Percentiles rank a stretch among this genome's conserved stretches.
Conservation (phyloP, 139 green algal species). For the Closterium sp. region DNA sequence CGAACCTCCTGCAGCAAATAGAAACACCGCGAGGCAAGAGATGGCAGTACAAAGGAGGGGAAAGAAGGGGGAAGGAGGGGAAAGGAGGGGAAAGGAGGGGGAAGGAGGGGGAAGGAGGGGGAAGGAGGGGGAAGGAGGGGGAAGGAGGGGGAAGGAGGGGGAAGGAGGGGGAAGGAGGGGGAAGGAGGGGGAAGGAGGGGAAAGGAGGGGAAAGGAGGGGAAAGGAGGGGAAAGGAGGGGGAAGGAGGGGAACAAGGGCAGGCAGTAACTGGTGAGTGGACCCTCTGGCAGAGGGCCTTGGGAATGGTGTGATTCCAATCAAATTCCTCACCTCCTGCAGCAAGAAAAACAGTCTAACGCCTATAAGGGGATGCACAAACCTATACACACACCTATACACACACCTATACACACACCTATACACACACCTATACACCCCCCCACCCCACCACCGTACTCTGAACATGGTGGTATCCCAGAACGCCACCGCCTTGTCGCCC, state of each 20-base stretch:
- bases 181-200: background rate
- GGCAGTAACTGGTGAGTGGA: background rate
- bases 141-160: no score
- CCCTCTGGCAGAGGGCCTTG: background rate
- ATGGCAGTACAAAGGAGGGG: background rate
- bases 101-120: no score
- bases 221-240: background rate
- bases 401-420: no score
- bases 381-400: no score
- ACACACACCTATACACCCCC: background rate
- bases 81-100: background rate
- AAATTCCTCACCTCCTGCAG: no score
- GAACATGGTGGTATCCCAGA: conserved; percentile 27
- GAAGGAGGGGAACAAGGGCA: background rate
- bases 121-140: no score
- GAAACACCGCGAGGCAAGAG: background rate
- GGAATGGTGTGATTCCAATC: no score
- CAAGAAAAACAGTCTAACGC: no score
- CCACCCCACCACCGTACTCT: background rate
- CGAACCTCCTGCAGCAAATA: conserved; percentile 11
- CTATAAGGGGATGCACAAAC: no score
- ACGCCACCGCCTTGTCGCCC: conserved; percentile 23
- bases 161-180: background rate
- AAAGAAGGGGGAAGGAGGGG: background rate
- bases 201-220: background rate